Conservation (phyloP, 2,329 filamentous ascomycete species). For the Diaporthe destruens region DNA sequence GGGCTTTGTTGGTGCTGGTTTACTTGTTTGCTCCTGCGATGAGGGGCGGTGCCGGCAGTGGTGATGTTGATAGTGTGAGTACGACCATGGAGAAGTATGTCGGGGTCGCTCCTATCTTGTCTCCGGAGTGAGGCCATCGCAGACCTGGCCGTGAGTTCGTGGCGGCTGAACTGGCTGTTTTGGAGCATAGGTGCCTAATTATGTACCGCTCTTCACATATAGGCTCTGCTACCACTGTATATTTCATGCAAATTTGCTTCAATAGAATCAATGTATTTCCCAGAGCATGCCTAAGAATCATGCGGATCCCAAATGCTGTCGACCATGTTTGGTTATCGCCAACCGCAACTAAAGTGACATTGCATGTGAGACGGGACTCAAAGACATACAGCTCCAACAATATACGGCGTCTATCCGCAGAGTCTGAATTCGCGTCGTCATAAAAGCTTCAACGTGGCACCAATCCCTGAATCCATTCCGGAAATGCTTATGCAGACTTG, state of each 20-base stretch:
- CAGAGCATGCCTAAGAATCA: not conserved
- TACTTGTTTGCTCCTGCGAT: constrained; percentile 35
- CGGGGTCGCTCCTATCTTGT: not conserved
- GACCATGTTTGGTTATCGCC: not conserved
- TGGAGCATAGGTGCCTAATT: no score
- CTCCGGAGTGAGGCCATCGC: not conserved
- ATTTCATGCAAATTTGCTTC: not conserved
- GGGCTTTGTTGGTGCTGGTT: constrained; percentile 38
- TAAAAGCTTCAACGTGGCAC: not conserved
- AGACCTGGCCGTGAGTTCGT: not conserved
- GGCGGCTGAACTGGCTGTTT: not conserved
- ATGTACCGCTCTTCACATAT: no score
- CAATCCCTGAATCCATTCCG: no score
- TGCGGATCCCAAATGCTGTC: not conserved
- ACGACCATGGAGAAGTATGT: not conserved
- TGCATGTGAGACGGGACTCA: not conserved
- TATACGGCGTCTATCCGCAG: no score
- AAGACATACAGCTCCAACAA: not conserved
- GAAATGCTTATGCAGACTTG: no score
- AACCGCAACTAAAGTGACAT: not conserved
- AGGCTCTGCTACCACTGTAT: no score
- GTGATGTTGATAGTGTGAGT: not conserved
- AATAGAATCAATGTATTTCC: not conserved
- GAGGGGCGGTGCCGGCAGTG: not conserved
- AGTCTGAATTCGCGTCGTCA: no score